Percentiles rank a stretch among this genome's conserved stretches.
These are phyloP conservation scores for Penicillium frequentans DNA, from an alignment of 2,329 filamentous ascomycete genomes.

Conservation along the genomic window DNA sequence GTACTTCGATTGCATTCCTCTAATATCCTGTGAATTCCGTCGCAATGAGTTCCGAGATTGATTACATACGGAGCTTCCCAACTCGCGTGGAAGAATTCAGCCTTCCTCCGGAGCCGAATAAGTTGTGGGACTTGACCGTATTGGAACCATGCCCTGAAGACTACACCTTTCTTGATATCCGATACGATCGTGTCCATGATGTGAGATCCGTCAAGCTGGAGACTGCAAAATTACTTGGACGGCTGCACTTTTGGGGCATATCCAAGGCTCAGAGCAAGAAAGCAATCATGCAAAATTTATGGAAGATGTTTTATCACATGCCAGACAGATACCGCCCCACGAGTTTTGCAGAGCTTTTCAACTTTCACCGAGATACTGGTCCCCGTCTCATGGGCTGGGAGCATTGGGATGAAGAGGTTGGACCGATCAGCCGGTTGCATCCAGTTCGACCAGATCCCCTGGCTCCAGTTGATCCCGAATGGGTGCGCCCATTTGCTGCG, in stretches of 20 bases:
- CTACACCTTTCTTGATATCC: constrained; percentile 9
- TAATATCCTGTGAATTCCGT: not conserved
- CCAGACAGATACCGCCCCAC: constrained; percentile 18
- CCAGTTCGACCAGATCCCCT: not conserved
- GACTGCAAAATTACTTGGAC: not conserved
- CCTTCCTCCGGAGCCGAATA: not conserved
- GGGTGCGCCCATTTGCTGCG: constrained; percentile 1
- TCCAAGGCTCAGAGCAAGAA: not conserved
- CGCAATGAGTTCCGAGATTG: not conserved
- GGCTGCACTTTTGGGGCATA: constrained; percentile 30
- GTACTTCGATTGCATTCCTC: not conserved
- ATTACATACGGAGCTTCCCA: not conserved
- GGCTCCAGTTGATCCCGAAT: not conserved
- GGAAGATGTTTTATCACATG: constrained; percentile 29
- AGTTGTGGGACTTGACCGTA: constrained; percentile 2
- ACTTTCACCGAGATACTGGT: constrained; percentile 28
- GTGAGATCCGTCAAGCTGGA: not conserved
- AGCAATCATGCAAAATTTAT: constrained; percentile 9
- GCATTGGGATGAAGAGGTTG: not conserved
- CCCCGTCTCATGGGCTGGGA: constrained; percentile 30
- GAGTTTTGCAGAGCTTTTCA: constrained; percentile 12
- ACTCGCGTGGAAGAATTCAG: not conserved
- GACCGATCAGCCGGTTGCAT: constrained; percentile 6
- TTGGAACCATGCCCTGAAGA: constrained; percentile 11
- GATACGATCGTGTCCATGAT: not conserved